Evolutionary conservation across 345 rosid species (phyloP).

Genomic region (Arabidopsis arenosa): DNA sequence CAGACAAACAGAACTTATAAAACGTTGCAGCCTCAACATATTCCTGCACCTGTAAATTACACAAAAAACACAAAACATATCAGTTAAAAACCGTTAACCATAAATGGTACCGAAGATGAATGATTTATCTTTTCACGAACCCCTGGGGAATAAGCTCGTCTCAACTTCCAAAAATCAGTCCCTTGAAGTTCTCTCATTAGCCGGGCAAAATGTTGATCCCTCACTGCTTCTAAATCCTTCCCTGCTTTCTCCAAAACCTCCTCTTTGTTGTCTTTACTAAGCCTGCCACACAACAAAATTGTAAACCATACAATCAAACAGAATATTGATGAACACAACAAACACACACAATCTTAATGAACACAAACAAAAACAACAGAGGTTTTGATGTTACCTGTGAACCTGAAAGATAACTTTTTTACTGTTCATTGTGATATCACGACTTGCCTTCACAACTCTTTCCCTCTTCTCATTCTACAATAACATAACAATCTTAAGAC

Average conservation of each 20-base stretch:
- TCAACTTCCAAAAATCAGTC: conserved; percentile 88
- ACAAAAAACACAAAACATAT: conserved; percentile 11
- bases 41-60: conserved; percentile 77
- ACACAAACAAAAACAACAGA: conserved; percentile 10
- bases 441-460: conserved; percentile 93
- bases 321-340: neutral
- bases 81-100: conserved; percentile 12
- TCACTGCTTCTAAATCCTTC: conserved; percentile 73
- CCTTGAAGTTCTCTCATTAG: conserved; percentile 87
- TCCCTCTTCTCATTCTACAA: conserved; percentile 90
- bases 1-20: conserved; percentile 77
- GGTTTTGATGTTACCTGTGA: conserved; percentile 64
- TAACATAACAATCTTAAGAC: neutral
- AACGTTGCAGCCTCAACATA: conserved; percentile 96
- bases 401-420: conserved; percentile 97
- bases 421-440: conserved; percentile 91
- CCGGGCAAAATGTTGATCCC: conserved; percentile 59
- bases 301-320: conserved; percentile 4
- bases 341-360: neutral
- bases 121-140: conserved; percentile 47
- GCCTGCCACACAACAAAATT: conserved; percentile 48
- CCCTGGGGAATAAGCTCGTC: conserved; percentile 95
- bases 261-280: conserved; percentile 70
- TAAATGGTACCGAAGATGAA: neutral
- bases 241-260: conserved; percentile 86